Evolutionary conservation across 768 basidiomycete species (phyloP), one percentile per base, ranked within the genome.

Genomic region (Tricholoma saponaceum): DNA sequence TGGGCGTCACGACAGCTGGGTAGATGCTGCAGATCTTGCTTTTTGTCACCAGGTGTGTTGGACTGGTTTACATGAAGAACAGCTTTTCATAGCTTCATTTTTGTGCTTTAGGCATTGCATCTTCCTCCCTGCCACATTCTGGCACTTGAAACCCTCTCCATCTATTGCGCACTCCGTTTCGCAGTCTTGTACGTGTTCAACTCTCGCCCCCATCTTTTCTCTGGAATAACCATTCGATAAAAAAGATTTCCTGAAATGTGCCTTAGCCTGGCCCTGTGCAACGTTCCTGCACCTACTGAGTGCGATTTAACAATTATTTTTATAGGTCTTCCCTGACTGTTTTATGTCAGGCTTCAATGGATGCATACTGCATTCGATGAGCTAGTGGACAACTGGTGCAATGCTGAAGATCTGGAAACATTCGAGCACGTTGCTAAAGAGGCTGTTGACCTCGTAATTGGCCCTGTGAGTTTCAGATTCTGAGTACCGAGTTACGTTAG

Each of bases 21-120:
- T 90, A 6, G 83, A 89, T 41, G 87, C 89, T 1, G 90, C 89
- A 33, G 90, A 92, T 73, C 64, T 92, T 35, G 90, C 87, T 3
- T 76, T 81, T 14, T 84, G 82, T 52, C 80, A 81, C 61, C 81
- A 83, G 70, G 88, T 85, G 59, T 44, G 82, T 74, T 57, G 22
- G 1, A 23, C 44, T 16, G 22, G 26, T 50, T 12, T 18, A 25
- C 20, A 4, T 52, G 4, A 14, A 41, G 37, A 32, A 44, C 28
- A 26, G 23, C 25, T 25, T 14, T 46, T 25, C 23, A 20, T 32
- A 10, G n/a, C 25, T 25, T 9, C 23, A 10, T 13, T 52, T 16
- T 18, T 12, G 37, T 55, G 7, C 23, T 33, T 37, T 60, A 91
- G 86, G 72, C 76, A 12, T 78, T 92, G 10, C 76, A 77, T 58